phyloP scores from a whole-genome alignment of 2,329 filamentous ascomycete species.

The Arthroderma sp. region DNA sequence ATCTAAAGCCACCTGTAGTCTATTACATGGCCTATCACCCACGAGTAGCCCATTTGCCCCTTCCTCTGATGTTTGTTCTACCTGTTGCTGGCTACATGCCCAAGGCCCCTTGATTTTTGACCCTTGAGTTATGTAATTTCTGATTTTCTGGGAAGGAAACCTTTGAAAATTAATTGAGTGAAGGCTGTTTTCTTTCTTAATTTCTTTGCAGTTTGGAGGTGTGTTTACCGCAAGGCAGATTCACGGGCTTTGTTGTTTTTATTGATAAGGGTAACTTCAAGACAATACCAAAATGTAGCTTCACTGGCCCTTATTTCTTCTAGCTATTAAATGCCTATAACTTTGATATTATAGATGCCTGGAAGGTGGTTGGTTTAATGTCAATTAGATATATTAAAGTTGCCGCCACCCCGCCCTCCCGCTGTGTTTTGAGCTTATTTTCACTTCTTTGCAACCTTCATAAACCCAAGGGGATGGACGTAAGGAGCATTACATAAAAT shows the following conservation, averaged over 20 bases:
- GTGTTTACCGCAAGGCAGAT: neutral
- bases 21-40: too few relatives aligned
- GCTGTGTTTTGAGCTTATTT: neutral
- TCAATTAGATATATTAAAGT: neutral
- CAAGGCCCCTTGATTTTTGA: neutral
- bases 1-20: neutral
- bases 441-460: neutral
- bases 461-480: neutral
- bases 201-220: neutral
- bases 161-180: neutral
- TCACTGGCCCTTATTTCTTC: neutral
- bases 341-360: neutral
- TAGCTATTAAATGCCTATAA: neutral
- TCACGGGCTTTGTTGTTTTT: neutral
- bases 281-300: neutral
- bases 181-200: neutral
- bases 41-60: neutral
- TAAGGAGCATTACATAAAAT: neutral
- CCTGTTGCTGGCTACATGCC: neutral
- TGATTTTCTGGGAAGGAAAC: neutral
- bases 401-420: neutral
- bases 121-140: neutral
- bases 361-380: neutral
- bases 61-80: neutral
- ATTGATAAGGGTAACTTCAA: neutral